These are phyloP conservation scores for Dalechampia spathulata DNA, from an alignment of 441 rosid genomes.

Conservation along the genomic window DNA sequence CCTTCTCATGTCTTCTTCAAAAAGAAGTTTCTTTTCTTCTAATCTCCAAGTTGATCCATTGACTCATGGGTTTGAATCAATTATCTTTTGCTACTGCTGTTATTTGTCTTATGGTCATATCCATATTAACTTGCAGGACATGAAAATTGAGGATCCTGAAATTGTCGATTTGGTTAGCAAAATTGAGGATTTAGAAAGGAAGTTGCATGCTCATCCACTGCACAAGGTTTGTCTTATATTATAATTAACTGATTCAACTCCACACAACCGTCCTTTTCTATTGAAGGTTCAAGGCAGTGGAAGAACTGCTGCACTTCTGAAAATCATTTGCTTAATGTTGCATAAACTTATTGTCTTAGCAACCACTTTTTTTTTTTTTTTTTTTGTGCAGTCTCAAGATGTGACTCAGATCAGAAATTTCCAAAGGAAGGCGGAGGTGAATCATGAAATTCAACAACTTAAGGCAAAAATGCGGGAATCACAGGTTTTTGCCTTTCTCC, in stretches of 20 bases:
- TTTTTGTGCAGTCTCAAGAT: conserved; percentile 68
- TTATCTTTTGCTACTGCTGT: neutral
- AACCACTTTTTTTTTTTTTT: conserved; percentile 4
- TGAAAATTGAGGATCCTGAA: conserved; percentile 89
- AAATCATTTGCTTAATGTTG: neutral
- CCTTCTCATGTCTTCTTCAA: neutral
- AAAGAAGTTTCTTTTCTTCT: neutral
- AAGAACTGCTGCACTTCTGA: neutral
- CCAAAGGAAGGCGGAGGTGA: conserved; percentile 87
- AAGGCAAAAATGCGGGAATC: conserved; percentile 97
- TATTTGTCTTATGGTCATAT: neutral
- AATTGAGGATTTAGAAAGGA: conserved; percentile 78
- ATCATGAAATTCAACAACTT: conserved; percentile 90
- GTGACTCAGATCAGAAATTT: conserved; percentile 67
- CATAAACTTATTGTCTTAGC: conserved; percentile 1
- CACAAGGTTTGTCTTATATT: conserved; percentile 54
- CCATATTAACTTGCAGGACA: conserved; percentile 50
- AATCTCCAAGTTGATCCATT: neutral
- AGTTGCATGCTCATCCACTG: conserved; percentile 78
- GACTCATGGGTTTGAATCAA: neutral
- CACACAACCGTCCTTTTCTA: neutral
- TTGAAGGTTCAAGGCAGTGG: neutral
- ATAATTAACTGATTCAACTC: neutral
- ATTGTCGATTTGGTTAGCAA: conserved; percentile 73
- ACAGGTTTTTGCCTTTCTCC: conserved; percentile 48